Evolutionary conservation across 1,139 yeast genomes (phyloP), one percentile per base, ranked within the genome.

Genomic region (Candida sanyaensis): DNA sequence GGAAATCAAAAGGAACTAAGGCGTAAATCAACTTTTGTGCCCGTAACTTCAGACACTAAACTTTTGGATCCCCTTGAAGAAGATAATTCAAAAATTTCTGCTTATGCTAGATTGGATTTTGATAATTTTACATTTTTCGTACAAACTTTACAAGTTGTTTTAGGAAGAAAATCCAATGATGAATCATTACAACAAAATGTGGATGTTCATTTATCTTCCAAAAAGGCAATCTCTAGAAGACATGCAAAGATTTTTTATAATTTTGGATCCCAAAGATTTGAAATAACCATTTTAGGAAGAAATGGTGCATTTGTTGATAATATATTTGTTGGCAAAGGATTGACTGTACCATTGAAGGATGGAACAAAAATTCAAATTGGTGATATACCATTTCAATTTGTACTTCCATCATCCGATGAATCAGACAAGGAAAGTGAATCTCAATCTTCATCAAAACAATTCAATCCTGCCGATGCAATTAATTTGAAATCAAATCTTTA

Each of bases 271-370:
- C 97, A 91, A 62, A 70, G 96, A 55, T 93, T 92, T 62, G 98
- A 92, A 67, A 69, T 93, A 38, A 86, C 96, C 9, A 91, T 93
- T 4, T 74, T 91, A 56, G 99, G 99, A 23, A 78, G 96, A 58
- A 93, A 93, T 63, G 99, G 99, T 31, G 97, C 97, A 0, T 93
- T 92, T 72, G 96, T 93, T 3, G 93, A 92, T 65, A 96, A 91
- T 57, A 74, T 75, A 30, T 93, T 91, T 64, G 86, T 92, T 10
- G 97, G 89, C 61, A 83, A 88, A 51, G 97, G 96, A 9, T 84
- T 88, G 40, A 92, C 98, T 0, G 90, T 91, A 5, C 96, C 96
- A 1, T 73, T 93, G 48, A 73, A 74, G 11, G 91, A 92, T 66
- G 85, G 86, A 24, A 86, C 96, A 2, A 87, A 87, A 57, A 84